Evolutionary conservation across 1,284 basidiomycete genomes (phyloP).

Genomic region (Sanghuangporus sanghuang): DNA sequence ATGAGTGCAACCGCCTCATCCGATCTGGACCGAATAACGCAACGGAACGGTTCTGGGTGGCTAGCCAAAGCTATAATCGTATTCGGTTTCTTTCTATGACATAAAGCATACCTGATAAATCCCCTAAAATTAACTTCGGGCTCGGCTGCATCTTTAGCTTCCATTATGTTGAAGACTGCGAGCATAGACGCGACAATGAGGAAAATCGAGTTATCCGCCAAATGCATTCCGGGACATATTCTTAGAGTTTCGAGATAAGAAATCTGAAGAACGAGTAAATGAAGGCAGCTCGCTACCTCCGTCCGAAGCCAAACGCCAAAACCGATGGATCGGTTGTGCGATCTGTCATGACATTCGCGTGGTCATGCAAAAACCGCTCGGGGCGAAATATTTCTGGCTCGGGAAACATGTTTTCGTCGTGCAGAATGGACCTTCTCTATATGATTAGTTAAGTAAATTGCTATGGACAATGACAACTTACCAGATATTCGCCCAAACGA

Average conservation of each 20-base stretch:
- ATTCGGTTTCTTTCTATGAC: background rate
- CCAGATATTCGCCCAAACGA: slow-evolving; percentile 34
- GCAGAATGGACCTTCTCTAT: slow-evolving; percentile 19
- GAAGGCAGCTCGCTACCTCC: slow-evolving; percentile 21
- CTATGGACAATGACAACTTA: slow-evolving; percentile 1
- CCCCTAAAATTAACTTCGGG: slow-evolving; percentile 21
- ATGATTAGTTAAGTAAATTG: background rate
- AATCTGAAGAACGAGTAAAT: background rate
- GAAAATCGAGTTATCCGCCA: slow-evolving; percentile 32
- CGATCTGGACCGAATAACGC: slow-evolving; percentile 14
- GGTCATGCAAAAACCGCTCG: slow-evolving; percentile 13
- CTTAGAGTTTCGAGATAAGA: background rate
- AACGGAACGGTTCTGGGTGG: slow-evolving; percentile 17
- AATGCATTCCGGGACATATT: slow-evolving; percentile 29
- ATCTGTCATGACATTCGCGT: background rate
- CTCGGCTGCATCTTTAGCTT: slow-evolving; percentile 26
- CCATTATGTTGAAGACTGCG: slow-evolving; percentile 27
- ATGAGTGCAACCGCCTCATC: slow-evolving; percentile 5
- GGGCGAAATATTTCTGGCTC: slow-evolving; percentile 18
- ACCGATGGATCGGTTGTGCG: slow-evolving; percentile 13
- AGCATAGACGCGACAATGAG: slow-evolving; percentile 28
- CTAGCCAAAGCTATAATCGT: background rate
- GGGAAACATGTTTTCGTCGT: slow-evolving; percentile 13
- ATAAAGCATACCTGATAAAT: slow-evolving; percentile 13
- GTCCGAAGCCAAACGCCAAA: slow-evolving; percentile 24